These are phyloP conservation scores for Hymenoscyphus infarciens DNA, from an alignment of 2,329 filamentous ascomycete species.

Conservation along the genomic window DNA sequence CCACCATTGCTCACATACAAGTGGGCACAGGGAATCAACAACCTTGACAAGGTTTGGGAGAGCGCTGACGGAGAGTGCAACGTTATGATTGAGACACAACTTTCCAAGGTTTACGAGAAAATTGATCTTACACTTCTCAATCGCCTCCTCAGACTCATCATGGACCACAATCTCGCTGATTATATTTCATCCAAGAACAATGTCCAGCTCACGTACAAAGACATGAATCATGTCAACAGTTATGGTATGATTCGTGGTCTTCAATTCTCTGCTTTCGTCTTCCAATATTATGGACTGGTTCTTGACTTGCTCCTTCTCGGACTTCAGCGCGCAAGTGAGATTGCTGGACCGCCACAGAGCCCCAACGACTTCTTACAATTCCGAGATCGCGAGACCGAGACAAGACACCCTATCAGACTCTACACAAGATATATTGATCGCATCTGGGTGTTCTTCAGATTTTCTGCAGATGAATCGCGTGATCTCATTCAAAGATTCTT, in stretches of 20 bases:
- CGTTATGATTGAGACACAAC: constrained; percentile 95
- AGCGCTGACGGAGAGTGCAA: constrained; percentile 93
- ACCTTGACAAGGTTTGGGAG: constrained; percentile 92
- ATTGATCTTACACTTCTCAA: constrained; percentile 96
- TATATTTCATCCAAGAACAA: constrained; percentile 99
- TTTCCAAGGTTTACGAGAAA: constrained; percentile 99
- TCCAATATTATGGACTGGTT: constrained; percentile 97
- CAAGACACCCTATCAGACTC: constrained; percentile 90
- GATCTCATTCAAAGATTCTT: constrained; percentile 97
- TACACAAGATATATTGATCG: constrained; percentile 98
- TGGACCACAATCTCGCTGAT: constrained; percentile 98
- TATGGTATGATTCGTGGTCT: constrained; percentile 98
- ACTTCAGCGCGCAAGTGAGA: constrained; percentile 93
- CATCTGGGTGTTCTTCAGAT: constrained; percentile 97
- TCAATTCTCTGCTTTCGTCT: constrained; percentile 97
- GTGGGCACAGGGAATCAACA: constrained; percentile 99
- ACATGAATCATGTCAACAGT: constrained; percentile 99
- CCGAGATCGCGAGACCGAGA: constrained; percentile 87
- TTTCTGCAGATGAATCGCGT: constrained; percentile 87
- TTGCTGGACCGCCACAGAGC: constrained; percentile 87
- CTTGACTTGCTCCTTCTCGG: constrained; percentile 90
- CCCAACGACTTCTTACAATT: constrained; percentile 99
- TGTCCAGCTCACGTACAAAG: constrained; percentile 97
- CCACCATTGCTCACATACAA: constrained; percentile 94
- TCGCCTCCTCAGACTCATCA: constrained; percentile 86